phyloP scores from a whole-genome alignment of 2,329 filamentous ascomycete genomes.

The Pseudopithomyces maydicus region DNA sequence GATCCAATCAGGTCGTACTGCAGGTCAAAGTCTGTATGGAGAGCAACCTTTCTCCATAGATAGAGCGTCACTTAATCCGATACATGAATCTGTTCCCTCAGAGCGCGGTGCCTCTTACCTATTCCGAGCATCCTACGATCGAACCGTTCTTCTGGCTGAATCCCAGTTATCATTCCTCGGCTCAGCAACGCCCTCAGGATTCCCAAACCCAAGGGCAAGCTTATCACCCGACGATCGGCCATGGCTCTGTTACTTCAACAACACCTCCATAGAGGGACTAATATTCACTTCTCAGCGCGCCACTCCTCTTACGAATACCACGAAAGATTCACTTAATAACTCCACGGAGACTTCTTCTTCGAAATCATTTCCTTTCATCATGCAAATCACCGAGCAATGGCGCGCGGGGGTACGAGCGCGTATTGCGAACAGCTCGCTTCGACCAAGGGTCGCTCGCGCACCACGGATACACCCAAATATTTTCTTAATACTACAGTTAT shows the following conservation, averaged over 20 bases:
- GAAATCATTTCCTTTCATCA: constrained; percentile 24
- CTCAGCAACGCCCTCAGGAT: neutral
- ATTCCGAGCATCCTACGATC: constrained; percentile 30
- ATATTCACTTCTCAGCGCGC: constrained; percentile 19
- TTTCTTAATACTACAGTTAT: constrained; percentile 4
- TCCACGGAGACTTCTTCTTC: neutral
- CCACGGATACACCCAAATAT: neutral
- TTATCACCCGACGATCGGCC: constrained; percentile 21
- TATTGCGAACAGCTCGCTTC: constrained; percentile 27
- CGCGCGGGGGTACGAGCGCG: constrained; percentile 19
- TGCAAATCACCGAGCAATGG: constrained; percentile 30
- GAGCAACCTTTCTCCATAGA: constrained; percentile 22
- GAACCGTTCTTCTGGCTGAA: constrained; percentile 24
- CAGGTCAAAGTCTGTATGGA: constrained; percentile 21
- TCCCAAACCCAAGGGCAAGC: neutral
- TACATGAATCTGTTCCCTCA: neutral
- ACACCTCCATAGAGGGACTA: constrained; percentile 30
- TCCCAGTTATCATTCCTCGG: constrained; percentile 14
- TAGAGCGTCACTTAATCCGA: constrained; percentile 13
- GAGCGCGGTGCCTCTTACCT: constrained; percentile 18
- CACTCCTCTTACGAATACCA: neutral
- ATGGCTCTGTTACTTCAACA: constrained; percentile 36
- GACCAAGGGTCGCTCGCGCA: neutral
- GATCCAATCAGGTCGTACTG: neutral
- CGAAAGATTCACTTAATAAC: neutral